Evolutionary conservation across 2,329 filamentous ascomycete species (phyloP).

Genomic region (Arachnomyces sp.): DNA sequence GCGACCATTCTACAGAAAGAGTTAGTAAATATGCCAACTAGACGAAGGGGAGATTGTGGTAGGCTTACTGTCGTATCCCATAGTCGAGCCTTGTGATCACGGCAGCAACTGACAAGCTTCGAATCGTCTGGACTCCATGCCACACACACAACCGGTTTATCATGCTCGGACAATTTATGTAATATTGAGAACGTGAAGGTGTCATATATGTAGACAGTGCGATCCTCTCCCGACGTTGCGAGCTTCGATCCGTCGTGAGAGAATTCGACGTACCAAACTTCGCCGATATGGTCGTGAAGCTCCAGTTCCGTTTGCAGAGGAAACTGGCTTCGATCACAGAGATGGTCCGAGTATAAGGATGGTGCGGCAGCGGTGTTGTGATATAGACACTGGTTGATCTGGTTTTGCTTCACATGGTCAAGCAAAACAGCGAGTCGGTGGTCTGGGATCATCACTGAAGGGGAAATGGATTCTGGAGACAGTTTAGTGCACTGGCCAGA

Average conservation of each 20-base stretch:
- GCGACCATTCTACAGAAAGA: constrained; percentile 48
- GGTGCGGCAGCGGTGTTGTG: constrained; percentile 73
- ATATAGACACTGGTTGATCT: constrained; percentile 76
- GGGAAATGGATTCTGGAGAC: constrained; percentile 70
- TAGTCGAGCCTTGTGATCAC: constrained; percentile 63
- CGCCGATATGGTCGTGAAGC: constrained; percentile 63
- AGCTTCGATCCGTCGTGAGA: constrained; percentile 77
- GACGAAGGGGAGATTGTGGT: neutral
- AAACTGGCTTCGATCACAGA: constrained; percentile 71
- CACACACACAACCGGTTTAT: constrained; percentile 65
- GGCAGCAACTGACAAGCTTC: constrained; percentile 74
- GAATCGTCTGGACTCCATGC: constrained; percentile 89
- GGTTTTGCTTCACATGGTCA: constrained; percentile 71
- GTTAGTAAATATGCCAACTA: constrained; percentile 8
- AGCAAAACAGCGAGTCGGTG: constrained; percentile 75
- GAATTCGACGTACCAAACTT: constrained; percentile 88
- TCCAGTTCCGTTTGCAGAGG: constrained; percentile 64
- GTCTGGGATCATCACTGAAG: constrained; percentile 93
- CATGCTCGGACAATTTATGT: constrained; percentile 57
- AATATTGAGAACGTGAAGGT: constrained; percentile 59
- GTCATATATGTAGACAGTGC: constrained; percentile 72
- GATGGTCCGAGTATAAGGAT: constrained; percentile 82
- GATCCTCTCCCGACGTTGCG: constrained; percentile 72
- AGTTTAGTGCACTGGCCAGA: constrained; percentile 19
- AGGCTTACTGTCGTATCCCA: constrained; percentile 61